A percentile compares a stretch with the other conserved stretches of the same genome.
These are phyloP conservation scores for Tilletia indica DNA, from an alignment of 1,284 basidiomycete genomes.

Conservation along the genomic window DNA sequence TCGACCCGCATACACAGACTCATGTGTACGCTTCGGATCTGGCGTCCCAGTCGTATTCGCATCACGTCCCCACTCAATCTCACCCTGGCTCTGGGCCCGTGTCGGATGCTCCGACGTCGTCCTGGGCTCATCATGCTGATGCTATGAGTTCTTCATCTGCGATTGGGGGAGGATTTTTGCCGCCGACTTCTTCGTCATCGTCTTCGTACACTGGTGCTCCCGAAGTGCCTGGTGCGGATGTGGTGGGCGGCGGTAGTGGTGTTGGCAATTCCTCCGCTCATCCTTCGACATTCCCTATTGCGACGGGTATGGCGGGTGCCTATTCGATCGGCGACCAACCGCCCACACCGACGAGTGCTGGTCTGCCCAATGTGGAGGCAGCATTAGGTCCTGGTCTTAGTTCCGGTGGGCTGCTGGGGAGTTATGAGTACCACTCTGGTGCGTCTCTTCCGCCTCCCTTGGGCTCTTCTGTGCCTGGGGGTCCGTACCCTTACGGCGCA, in stretches of 20 bases:
- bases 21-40: neutral
- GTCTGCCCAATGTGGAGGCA: neutral
- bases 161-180: too few relatives aligned
- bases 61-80: too few relatives aligned
- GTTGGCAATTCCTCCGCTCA: too few relatives aligned
- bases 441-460: neutral
- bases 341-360: neutral
- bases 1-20: neutral
- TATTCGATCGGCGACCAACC: neutral
- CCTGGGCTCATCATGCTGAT: too few relatives aligned
- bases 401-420: neutral
- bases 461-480: neutral
- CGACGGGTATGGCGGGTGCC: conserved; percentile 8
- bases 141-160: too few relatives aligned
- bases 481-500: neutral
- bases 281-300: neutral
- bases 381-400: neutral
- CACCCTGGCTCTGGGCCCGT: too few relatives aligned
- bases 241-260: too few relatives aligned
- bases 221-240: too few relatives aligned
- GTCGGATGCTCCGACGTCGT: too few relatives aligned
- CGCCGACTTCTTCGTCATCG: too few relatives aligned
- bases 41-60: neutral
- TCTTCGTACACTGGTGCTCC: too few relatives aligned
- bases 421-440: conserved; percentile 5